These are phyloP conservation scores for Penicillium sp. DNA, from an alignment of 2,329 filamentous ascomycete genomes.

Conservation along the genomic window DNA sequence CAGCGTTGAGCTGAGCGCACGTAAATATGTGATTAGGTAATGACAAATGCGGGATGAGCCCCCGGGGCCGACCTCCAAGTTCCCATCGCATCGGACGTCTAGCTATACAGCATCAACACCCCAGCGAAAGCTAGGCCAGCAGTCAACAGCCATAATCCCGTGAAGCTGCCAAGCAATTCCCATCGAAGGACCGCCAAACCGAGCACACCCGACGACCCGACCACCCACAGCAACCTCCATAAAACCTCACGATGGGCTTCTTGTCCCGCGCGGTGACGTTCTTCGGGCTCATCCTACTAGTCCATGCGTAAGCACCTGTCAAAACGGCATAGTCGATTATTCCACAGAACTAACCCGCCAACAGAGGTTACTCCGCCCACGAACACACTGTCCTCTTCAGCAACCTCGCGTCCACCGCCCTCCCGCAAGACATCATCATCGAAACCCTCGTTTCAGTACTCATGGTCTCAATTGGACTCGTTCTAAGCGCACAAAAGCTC, in stretches of 20 bases:
- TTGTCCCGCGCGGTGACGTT: slow-evolving; percentile 70
- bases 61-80: not conserved
- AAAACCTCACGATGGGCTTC: slow-evolving; percentile 62
- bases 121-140: not conserved
- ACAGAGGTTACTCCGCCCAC: slow-evolving; percentile 92
- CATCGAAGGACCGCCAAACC: not conserved
- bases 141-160: not conserved
- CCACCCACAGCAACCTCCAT: not conserved
- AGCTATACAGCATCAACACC: not conserved
- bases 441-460: slow-evolving; percentile 82
- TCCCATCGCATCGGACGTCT: slow-evolving; percentile 3
- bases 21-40: too few species aligned
- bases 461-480: slow-evolving; percentile 79
- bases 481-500: slow-evolving; percentile 73
- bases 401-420: slow-evolving; percentile 51
- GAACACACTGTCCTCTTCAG: slow-evolving; percentile 80
- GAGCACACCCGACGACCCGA: not conserved
- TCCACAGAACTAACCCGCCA: not conserved
- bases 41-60: slow-evolving; percentile 1
- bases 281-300: slow-evolving; percentile 75
- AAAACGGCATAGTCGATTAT: not conserved
- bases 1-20: too few species aligned
- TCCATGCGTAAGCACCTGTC: slow-evolving; percentile 74
- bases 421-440: slow-evolving; percentile 84
- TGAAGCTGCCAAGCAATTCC: too few species aligned